Evolutionary conservation across 257 asterid genomes (phyloP), one percentile per base, ranked within the genome.

Genomic region (Jacaranda copaia): DNA sequence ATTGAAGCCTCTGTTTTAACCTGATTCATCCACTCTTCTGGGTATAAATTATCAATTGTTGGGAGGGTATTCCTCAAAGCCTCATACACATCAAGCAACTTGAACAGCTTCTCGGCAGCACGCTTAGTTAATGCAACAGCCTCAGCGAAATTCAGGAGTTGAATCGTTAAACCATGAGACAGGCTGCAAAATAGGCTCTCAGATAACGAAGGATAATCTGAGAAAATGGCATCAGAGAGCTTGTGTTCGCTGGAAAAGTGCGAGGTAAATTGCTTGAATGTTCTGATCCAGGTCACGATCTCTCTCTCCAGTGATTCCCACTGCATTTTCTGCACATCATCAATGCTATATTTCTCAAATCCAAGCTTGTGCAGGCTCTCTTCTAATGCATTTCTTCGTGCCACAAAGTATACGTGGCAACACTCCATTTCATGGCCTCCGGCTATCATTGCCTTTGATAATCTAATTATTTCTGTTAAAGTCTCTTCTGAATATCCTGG

Each of bases 71-170:
- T 94, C 19, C 94, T 74, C 60, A 89, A 62, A 3, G 85, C 75
- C 80, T 90, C 96, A 32, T 90, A 90, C 3, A 90, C 70, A 63
- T 90, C 96, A 4, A 90, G 92, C 76, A 89, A 85, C 80, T 87
- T 90, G 87, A 89, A 90, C 61, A 90, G 78, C 60, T 90, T 89
- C 81, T 90, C 96, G 0, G 96, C 85, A 0, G 94, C 87, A 5
- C 96, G 92, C 66, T 87, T 90, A 0, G 91, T 84, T 82, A 89
- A 79, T 0, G 88, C 83, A 0, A 86, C 86, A 6, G 94, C 94
- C 51, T 85, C 86, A 15, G 91, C 81, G 57, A 91, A 87, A 70
- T 86, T 85, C 46, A 91, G 87, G 42, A 91, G 91, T 67, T 91
- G 89, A 4, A 82, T 42, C 32, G 81, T 52, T 19, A 86, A 53